Percentiles rank a stretch among this genome's conserved stretches.
These are phyloP conservation scores for Chenopodium berlandieri DNA, from an alignment of 148 eudicot species.

Conservation along the genomic window DNA sequence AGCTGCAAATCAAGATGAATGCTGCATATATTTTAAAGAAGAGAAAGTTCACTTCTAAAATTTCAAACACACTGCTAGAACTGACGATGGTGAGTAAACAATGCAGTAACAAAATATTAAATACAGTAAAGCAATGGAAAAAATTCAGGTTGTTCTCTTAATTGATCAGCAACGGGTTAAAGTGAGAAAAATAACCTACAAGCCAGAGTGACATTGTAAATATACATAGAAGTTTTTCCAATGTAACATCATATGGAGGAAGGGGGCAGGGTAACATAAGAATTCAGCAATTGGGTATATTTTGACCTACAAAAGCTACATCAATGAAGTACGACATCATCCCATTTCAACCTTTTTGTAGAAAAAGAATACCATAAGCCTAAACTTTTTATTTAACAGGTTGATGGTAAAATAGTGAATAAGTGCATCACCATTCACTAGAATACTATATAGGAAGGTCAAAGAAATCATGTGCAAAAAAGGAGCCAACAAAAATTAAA, in stretches of 20 bases:
- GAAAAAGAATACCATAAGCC: background rate
- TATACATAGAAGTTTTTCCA: too few species aligned
- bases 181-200: too few species aligned
- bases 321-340: background rate
- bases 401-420: background rate
- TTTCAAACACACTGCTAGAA: background rate
- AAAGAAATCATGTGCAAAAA: background rate
- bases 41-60: background rate
- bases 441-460: too few species aligned
- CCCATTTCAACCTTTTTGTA: background rate
- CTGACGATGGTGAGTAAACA: background rate
- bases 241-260: too few species aligned
- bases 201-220: too few species aligned
- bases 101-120: background rate
- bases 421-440: background rate
- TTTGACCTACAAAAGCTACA: background rate
- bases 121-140: too few species aligned
- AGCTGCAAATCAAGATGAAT: background rate
- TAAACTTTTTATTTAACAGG: background rate
- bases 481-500: background rate
- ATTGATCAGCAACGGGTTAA: too few species aligned
- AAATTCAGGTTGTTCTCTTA: too few species aligned
- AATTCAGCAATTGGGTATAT: background rate
- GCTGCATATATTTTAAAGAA: background rate
- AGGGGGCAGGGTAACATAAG: too few species aligned